Conservation (phyloP, 352 stramenopile species). For the Globisporangium camurandrum region DNA sequence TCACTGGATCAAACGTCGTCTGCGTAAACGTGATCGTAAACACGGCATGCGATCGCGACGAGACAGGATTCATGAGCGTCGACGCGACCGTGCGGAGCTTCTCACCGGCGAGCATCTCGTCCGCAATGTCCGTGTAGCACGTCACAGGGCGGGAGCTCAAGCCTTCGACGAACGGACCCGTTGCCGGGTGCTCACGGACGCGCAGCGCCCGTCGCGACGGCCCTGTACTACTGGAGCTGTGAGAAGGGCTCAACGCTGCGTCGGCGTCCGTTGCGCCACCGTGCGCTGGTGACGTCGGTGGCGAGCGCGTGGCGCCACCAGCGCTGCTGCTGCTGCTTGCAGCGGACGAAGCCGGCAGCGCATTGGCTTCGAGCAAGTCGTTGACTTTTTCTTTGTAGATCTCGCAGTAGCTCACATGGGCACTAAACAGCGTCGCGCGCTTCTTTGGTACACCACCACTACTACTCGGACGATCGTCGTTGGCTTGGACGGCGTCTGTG, state of each 20-base stretch:
- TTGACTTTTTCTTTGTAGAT: constrained; percentile 88
- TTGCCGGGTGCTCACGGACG: constrained; percentile 77
- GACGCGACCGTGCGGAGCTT: constrained; percentile 92
- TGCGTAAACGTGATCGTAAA: constrained; percentile 94
- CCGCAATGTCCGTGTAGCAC: constrained; percentile 74
- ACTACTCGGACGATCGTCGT: neutral
- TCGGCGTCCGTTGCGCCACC: neutral
- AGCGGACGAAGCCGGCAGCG: too few relatives aligned
- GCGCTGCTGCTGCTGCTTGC: neutral
- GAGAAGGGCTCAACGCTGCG: neutral
- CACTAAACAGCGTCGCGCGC: constrained; percentile 38
- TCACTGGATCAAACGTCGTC: constrained; percentile 52
- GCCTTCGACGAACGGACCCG: constrained; percentile 78
- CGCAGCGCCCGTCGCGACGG: constrained; percentile 30
- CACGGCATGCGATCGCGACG: constrained; percentile 93
- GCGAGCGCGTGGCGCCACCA: constrained; percentile 17
- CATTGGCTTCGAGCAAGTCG: constrained; percentile 52
- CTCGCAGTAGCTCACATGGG: constrained; percentile 72
- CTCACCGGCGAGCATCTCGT: constrained; percentile 85
- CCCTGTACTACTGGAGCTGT: neutral
- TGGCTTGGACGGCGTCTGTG: constrained; percentile 14
- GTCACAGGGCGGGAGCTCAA: constrained; percentile 58
- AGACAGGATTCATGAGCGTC: constrained; percentile 96
- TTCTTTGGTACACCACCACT: too few relatives aligned
- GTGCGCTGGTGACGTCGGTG: constrained; percentile 16